Evolutionary conservation across 306 rosid genomes (phyloP).

Genomic region (Cajanus cajan): DNA sequence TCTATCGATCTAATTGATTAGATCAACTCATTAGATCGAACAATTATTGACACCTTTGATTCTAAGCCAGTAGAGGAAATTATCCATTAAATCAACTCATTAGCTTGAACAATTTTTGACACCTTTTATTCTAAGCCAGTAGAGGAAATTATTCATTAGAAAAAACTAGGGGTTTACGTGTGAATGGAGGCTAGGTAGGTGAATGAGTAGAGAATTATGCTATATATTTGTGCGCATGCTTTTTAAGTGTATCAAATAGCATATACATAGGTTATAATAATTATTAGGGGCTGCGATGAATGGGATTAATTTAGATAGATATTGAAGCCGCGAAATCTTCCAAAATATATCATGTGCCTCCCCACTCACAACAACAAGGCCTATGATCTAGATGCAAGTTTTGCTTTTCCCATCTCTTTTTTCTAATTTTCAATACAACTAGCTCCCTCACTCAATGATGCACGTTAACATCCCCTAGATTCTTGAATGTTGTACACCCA

Average conservation of each 20-base stretch:
- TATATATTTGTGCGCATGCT: slow-evolving; percentile 33
- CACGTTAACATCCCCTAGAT: slow-evolving; percentile 18
- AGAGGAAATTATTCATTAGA: no score
- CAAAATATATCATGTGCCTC: slow-evolving; percentile 23
- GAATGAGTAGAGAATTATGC: slow-evolving; percentile 4
- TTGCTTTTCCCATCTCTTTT: not conserved
- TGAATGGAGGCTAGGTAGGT: not conserved
- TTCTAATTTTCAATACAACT: not conserved
- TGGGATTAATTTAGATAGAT: slow-evolving; percentile 9
- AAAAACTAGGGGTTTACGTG: not conserved
- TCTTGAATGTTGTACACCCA: not conserved
- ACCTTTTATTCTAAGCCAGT: no score
- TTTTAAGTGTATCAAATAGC: not conserved
- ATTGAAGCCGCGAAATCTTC: slow-evolving; percentile 36
- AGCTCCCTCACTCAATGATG: not conserved
- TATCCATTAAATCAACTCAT: no score
- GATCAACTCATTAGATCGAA: no score
- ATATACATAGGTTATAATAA: not conserved
- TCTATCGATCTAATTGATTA: no score
- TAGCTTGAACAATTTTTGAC: no score
- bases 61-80: no score
- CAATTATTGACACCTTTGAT: no score
- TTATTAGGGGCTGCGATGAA: not conserved
- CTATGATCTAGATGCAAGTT: not conserved
- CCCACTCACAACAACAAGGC: slow-evolving; percentile 36